phyloP scores from a whole-genome alignment of 306 rosid species.

The Trichosanthes truncata region DNA sequence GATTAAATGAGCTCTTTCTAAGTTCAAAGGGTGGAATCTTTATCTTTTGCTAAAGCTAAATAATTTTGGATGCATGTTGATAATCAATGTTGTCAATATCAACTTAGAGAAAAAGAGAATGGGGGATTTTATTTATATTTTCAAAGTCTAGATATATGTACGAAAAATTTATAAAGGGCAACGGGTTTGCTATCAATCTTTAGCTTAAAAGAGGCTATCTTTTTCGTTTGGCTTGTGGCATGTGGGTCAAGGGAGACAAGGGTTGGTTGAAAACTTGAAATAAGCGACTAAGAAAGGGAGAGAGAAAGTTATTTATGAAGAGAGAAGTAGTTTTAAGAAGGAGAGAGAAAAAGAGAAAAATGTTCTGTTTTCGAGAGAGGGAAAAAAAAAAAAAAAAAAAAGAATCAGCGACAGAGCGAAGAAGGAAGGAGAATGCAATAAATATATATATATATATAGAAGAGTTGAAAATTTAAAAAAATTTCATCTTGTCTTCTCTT shows the following conservation, averaged over 20 bases:
- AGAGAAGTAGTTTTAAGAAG: too few relatives aligned
- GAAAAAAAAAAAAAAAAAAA: too few relatives aligned
- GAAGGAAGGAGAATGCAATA: too few relatives aligned
- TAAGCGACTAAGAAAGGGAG: neutral
- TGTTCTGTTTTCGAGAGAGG: neutral
- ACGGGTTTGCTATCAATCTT: neutral
- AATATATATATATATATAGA: too few relatives aligned
- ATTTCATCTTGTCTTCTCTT: too few relatives aligned
- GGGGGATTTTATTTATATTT: neutral
- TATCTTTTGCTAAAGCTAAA: neutral
- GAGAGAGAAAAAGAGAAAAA: neutral
- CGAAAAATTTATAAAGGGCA: neutral
- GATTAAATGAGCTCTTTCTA: neutral
- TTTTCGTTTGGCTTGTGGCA: neutral
- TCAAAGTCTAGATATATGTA: neutral
- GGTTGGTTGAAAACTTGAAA: neutral
- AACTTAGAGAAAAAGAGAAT: neutral
- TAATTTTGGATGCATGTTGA: neutral
- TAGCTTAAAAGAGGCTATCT: neutral
- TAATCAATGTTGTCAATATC: neutral
- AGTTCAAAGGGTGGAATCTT: neutral
- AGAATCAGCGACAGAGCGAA: too few relatives aligned
- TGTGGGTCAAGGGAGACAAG: neutral
- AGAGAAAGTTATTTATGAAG: too few relatives aligned
- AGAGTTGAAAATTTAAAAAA: too few relatives aligned